Percentiles rank a stretch among this genome's conserved stretches.
Conservation (phyloP, 1,284 basidiomycete species). For the Vanrija sp. region DNA sequence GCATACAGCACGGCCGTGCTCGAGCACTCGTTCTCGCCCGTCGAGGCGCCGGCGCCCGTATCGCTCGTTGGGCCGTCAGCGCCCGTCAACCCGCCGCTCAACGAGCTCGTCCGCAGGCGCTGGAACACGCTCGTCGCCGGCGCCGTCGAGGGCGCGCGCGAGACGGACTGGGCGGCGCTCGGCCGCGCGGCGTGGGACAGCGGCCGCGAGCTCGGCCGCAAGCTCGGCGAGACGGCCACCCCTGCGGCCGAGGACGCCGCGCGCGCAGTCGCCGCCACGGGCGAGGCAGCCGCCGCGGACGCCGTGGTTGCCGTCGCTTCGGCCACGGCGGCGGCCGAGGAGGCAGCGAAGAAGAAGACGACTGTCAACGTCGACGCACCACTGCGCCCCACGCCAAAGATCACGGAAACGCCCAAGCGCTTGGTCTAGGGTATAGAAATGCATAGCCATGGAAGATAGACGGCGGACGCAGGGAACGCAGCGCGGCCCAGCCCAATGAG, state of each 20-base stretch:
- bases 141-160: conserved; percentile 20
- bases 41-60: conserved; percentile 25
- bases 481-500: background rate
- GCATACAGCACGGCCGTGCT: conserved; percentile 17
- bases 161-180: conserved; percentile 31
- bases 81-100: conserved; percentile 23
- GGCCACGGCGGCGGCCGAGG: background rate
- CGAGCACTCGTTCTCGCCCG: conserved; percentile 28
- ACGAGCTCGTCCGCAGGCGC: conserved; percentile 23
- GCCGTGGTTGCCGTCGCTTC: background rate
- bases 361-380: background rate
- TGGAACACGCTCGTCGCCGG: conserved; percentile 38
- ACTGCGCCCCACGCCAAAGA: background rate
- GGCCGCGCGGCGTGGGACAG: conserved; percentile 13
- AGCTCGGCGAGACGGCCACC: background rate
- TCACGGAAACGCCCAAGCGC: conserved; percentile 14
- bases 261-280: background rate
- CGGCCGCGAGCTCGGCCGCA: conserved; percentile 1
- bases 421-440: conserved; percentile 14
- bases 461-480: too few species aligned
- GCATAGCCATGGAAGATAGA: background rate
- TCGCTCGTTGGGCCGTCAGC: conserved; percentile 30
- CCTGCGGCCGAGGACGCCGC: background rate
- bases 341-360: background rate
- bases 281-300: background rate